Percentiles rank a stretch among this genome's conserved stretches.
phyloP scores from a whole-genome alignment of 345 rosid species.

The Carallia pectinifolia region DNA sequence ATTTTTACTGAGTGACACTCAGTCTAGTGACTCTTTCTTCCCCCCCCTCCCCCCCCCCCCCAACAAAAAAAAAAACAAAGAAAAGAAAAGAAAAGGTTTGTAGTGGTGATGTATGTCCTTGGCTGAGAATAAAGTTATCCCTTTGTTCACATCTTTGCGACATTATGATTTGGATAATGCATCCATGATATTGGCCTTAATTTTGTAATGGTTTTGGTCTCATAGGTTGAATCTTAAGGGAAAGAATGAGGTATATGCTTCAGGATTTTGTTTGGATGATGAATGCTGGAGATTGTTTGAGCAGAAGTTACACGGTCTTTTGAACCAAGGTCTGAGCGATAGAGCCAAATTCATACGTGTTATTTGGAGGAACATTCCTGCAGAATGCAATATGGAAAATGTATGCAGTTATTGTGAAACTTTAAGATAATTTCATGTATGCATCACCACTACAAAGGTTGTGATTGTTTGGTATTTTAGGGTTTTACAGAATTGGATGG shows the following conservation, averaged over 20 bases:
- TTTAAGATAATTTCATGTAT: background rate
- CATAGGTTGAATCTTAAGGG: constrained; percentile 69
- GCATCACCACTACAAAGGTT: background rate
- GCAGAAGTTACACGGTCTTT: constrained; percentile 63
- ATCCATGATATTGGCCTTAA: constrained; percentile 2
- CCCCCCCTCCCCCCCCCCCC: too few species aligned
- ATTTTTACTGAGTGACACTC: background rate
- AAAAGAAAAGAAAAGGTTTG: too few species aligned
- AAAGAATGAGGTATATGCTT: constrained; percentile 37
- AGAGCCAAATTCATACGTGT: constrained; percentile 73
- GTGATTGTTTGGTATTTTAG: constrained; percentile 37
- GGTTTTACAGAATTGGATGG: constrained; percentile 61
- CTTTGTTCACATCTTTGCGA: background rate
- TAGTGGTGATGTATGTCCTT: too few species aligned
- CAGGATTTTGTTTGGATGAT: constrained; percentile 80
- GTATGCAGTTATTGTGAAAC: constrained; percentile 37
- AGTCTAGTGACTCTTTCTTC: background rate
- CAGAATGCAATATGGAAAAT: constrained; percentile 57
- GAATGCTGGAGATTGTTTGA: constrained; percentile 90
- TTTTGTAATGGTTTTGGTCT: constrained; percentile 24
- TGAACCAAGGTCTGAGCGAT: constrained; percentile 72
- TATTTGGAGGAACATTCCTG: constrained; percentile 63
- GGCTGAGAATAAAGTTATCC: too few species aligned
- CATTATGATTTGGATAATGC: background rate
- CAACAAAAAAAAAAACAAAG: too few species aligned